phyloP scores from a whole-genome alignment of 306 rosid species.

The Medicago arabica region DNA sequence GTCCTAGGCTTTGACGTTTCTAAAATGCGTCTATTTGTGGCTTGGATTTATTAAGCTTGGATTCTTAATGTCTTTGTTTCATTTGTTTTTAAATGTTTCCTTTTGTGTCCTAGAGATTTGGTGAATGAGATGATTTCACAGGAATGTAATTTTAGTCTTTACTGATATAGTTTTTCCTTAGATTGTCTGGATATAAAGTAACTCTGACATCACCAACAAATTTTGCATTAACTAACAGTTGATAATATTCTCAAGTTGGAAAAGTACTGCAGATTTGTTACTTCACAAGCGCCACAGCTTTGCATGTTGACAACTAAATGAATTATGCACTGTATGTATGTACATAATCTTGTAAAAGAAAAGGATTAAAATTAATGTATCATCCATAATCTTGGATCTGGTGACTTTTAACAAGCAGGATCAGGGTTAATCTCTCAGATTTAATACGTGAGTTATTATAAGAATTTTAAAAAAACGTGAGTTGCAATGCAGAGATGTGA shows the following conservation, averaged over 20 bases:
- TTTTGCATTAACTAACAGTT: neutral
- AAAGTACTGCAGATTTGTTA: neutral
- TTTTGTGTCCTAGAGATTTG: constrained; percentile 35
- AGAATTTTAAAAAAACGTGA: neutral
- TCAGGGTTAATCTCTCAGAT: neutral
- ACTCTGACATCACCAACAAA: constrained; percentile 11
- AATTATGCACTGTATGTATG: constrained; percentile 1
- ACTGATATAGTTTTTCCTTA: constrained; percentile 28
- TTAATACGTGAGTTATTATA: too few species aligned
- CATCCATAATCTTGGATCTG: too few species aligned
- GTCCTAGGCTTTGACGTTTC: constrained; percentile 34
- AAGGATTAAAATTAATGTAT: neutral
- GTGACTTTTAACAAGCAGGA: neutral
- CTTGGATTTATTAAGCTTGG: constrained; percentile 42
- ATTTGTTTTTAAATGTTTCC: constrained; percentile 26
- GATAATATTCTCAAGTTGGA: neutral
- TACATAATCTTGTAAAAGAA: neutral
- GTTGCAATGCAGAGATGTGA: neutral
- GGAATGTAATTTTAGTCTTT: constrained; percentile 27
- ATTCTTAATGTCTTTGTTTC: constrained; percentile 39
- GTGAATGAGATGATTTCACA: constrained; percentile 42
- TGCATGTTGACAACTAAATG: neutral
- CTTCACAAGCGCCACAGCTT: constrained; percentile 4
- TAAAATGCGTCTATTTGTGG: constrained; percentile 39
- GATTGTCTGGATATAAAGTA: neutral